A percentile compares a stretch with the other conserved stretches of the same genome.
Conservation (phyloP, 2,329 filamentous ascomycete genomes). For the Penicillium hordei region DNA sequence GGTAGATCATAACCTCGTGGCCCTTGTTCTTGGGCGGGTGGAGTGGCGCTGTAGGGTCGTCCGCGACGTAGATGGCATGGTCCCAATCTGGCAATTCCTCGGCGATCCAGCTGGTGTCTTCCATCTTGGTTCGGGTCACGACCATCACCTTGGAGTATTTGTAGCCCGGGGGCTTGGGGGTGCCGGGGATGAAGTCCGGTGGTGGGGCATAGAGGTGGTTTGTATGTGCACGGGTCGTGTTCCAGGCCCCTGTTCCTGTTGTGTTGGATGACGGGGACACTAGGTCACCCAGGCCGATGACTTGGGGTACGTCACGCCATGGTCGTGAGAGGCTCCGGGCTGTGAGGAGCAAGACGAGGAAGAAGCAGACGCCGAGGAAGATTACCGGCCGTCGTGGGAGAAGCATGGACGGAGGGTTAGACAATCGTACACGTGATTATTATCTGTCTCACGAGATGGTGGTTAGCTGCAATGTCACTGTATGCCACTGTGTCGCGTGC, state of each 20-base stretch:
- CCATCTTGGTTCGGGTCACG: conserved; percentile 52
- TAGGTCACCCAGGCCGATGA: conserved; percentile 40
- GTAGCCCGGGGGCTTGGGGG: conserved; percentile 46
- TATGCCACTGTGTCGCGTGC: neutral
- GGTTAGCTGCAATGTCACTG: conserved; percentile 10
- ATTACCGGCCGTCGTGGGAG: conserved; percentile 33
- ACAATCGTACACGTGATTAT: neutral
- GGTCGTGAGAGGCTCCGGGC: conserved; percentile 31
- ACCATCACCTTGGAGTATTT: conserved; percentile 58
- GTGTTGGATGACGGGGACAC: conserved; percentile 13
- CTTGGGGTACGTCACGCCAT: conserved; percentile 39
- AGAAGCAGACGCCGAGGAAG: conserved; percentile 35
- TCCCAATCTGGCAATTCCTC: conserved; percentile 51
- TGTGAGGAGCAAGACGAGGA: conserved; percentile 31
- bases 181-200: conserved; percentile 36
- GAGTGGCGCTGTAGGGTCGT: conserved; percentile 51
- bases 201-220: conserved; percentile 29
- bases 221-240: conserved; percentile 14
- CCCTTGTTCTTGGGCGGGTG: conserved; percentile 61
- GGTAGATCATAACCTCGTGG: conserved; percentile 62
- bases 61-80: conserved; percentile 53
- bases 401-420: conserved; percentile 30
- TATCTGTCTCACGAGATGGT: conserved; percentile 13
- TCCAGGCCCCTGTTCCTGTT: conserved; percentile 23
- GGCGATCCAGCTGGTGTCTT: conserved; percentile 58